Evolutionary conservation across 345 rosid genomes (phyloP).

Genomic region (Turnera subulata): DNA sequence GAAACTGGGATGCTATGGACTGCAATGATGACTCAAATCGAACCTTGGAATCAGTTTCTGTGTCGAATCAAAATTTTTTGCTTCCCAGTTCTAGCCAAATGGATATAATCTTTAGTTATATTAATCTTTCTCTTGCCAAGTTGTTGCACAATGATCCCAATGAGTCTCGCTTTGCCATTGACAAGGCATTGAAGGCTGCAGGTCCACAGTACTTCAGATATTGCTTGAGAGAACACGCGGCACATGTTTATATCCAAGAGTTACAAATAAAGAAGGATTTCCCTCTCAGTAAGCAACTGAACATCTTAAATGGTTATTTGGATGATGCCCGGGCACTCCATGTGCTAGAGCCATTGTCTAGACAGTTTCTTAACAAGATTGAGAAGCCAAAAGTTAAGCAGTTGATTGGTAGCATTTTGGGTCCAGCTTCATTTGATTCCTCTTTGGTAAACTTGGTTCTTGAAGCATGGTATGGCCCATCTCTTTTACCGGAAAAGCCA

Average conservation of each 20-base stretch:
- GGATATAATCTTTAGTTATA: slow-evolving; percentile 67
- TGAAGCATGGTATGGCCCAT: slow-evolving; percentile 72
- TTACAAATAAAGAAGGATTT: slow-evolving; percentile 30
- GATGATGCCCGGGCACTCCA: slow-evolving; percentile 43
- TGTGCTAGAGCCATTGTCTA: slow-evolving; percentile 51
- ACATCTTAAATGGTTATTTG: slow-evolving; percentile 49
- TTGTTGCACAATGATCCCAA: slow-evolving; percentile 48
- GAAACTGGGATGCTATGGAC: slow-evolving; percentile 18
- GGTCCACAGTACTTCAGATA: slow-evolving; percentile 37
- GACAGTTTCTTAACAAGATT: slow-evolving; percentile 51
- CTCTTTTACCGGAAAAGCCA: slow-evolving; percentile 56
- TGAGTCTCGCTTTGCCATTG: slow-evolving; percentile 51
- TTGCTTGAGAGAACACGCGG: slow-evolving; percentile 74
- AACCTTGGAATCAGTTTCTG: slow-evolving; percentile 25
- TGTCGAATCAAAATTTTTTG: slow-evolving; percentile 24
- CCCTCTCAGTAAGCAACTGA: slow-evolving; percentile 37
- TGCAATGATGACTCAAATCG: slow-evolving; percentile 13
- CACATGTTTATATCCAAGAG: slow-evolving; percentile 39
- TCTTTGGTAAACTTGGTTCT: slow-evolving; percentile 58
- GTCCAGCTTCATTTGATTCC: slow-evolving; percentile 51
- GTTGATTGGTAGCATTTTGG: slow-evolving; percentile 47
- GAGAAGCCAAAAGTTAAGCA: slow-evolving; percentile 58
- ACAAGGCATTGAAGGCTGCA: slow-evolving; percentile 53
- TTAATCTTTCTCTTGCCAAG: slow-evolving; percentile 65
- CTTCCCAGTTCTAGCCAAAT: slow-evolving; percentile 24